Evolutionary conservation across 805 yeast genomes (phyloP).

Genomic region (Suhomyces pyralidae): DNA sequence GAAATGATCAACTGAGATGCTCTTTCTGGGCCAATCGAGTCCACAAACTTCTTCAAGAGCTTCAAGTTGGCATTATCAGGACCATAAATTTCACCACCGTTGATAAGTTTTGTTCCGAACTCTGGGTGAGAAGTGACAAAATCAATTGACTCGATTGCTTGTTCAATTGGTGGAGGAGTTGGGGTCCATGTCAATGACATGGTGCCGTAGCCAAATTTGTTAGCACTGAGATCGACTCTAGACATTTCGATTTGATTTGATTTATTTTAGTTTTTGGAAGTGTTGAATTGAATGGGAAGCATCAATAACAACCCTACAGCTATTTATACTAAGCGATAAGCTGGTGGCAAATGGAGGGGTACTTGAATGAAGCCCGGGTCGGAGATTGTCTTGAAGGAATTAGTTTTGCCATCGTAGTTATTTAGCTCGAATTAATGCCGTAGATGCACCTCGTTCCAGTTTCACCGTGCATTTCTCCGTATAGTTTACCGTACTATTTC

Average conservation of each 20-base stretch:
- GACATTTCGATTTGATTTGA: background rate
- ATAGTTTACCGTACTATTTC: no score
- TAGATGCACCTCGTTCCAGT: no score
- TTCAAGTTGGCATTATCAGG: slow-evolving; percentile 48
- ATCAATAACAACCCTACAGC: no score
- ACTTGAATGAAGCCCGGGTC: no score
- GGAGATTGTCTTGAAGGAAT: no score
- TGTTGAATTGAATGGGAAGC: no score
- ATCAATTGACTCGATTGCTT: slow-evolving; percentile 53
- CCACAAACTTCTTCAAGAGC: slow-evolving; percentile 56
- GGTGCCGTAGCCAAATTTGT: slow-evolving; percentile 65
- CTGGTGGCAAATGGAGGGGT: no score
- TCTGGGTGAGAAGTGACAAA: slow-evolving; percentile 41
- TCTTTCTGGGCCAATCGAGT: slow-evolving; percentile 50
- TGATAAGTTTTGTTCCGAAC: slow-evolving; percentile 52
- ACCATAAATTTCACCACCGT: slow-evolving; percentile 82
- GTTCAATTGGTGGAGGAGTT: slow-evolving; percentile 50
- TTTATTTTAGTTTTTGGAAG: no score
- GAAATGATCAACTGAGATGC: slow-evolving; percentile 53
- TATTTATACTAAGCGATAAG: no score
- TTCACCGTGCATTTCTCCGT: no score
- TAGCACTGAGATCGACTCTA: slow-evolving; percentile 11
- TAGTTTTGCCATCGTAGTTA: no score
- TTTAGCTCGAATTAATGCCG: no score
- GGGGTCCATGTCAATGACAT: slow-evolving; percentile 79